These are phyloP conservation scores for Carex arenaria DNA, from an alignment of 202 grass and related monocot species.

Conservation along the genomic window DNA sequence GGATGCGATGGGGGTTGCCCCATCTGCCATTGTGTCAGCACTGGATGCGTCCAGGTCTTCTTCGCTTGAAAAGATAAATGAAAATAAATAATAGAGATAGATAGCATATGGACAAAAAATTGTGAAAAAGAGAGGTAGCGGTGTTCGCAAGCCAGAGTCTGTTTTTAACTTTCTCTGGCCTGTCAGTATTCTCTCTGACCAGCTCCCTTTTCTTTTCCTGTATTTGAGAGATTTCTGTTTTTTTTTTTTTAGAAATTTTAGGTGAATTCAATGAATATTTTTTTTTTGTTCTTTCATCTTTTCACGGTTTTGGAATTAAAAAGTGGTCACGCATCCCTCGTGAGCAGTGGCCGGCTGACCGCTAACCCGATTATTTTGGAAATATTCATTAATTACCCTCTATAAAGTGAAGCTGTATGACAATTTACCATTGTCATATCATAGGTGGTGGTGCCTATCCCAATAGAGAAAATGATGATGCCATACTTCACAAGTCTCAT, in stretches of 20 bases:
- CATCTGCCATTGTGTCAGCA: conserved; percentile 57
- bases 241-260: conserved; percentile 1
- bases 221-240: background rate
- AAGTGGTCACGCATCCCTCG: background rate
- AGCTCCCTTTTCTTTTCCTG: background rate
- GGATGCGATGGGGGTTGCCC: conserved; percentile 36
- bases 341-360: background rate
- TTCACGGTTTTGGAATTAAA: background rate
- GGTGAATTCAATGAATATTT: conserved; percentile 8
- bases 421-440: background rate
- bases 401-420: background rate
- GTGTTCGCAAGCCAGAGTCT: background rate
- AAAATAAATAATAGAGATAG: conserved; percentile 13
- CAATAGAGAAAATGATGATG: background rate
- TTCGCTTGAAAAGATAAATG: conserved; percentile 28
- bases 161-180: background rate
- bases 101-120: conserved; percentile 5
- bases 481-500: background rate
- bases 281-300: conserved; percentile 10
- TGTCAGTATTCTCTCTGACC: conserved; percentile 1
- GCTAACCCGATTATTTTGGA: background rate
- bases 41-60: conserved; percentile 66
- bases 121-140: conserved; percentile 14
- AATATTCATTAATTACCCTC: background rate
- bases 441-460: background rate